Conservation (phyloP, 371 early-diverging fungal genomes). For the Blakeslea trispora region DNA sequence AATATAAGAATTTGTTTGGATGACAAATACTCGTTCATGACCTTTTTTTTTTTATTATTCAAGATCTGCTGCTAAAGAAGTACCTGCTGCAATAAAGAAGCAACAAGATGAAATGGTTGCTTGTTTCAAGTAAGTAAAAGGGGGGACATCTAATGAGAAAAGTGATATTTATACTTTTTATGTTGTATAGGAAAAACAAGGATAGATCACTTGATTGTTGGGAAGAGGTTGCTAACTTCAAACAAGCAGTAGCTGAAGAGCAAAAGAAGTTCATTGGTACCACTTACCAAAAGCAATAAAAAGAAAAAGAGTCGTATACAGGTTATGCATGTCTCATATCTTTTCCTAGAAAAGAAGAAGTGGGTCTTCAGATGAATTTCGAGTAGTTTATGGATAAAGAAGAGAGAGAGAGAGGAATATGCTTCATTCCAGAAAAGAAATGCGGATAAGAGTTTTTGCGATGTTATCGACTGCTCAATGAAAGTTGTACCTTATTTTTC, state of each 20-base stretch:
- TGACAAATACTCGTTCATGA: no score
- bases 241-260: conserved; percentile 28
- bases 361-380: no score
- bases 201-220: conserved; percentile 28
- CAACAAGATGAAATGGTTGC: conserved; percentile 25
- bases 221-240: conserved; percentile 22
- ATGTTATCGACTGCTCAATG: no score
- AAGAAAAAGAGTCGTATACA: background rate
- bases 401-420: no score
- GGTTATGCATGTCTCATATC: no score
- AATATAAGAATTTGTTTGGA: no score
- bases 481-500: no score
- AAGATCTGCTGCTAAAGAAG: conserved; percentile 24
- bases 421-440: no score
- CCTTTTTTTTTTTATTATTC: background rate
- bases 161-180: background rate
- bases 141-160: no score
- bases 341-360: no score
- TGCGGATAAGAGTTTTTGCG: no score
- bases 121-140: conserved; percentile 31
- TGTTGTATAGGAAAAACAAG: conserved; percentile 19
- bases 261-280: conserved; percentile 26
- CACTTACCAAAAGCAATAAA: background rate
- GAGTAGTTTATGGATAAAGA: no score
- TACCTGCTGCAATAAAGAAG: conserved; percentile 18